Evolutionary conservation across 2,329 filamentous ascomycete species (phyloP).

Genomic region (Aspergillus sp.): DNA sequence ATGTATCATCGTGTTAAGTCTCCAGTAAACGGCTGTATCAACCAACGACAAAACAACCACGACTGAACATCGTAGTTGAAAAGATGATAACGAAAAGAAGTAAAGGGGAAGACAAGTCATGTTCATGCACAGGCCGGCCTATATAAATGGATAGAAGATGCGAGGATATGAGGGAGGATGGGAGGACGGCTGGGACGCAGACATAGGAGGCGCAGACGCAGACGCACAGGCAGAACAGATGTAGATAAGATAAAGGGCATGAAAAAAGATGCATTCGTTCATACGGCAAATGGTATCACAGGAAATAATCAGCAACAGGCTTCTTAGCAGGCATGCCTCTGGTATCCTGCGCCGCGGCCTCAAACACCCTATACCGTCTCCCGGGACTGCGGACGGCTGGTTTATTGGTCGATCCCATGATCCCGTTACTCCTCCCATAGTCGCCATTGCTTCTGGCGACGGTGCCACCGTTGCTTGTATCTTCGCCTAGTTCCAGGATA

Average conservation of each 20-base stretch:
- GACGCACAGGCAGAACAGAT: background rate
- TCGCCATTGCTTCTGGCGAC: constrained; percentile 63
- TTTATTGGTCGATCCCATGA: constrained; percentile 52
- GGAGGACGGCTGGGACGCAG: background rate
- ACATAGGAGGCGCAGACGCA: background rate
- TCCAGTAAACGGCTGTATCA: background rate
- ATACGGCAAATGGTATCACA: constrained; percentile 43
- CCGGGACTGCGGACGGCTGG: constrained; percentile 68
- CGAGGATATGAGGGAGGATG: background rate
- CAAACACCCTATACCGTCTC: constrained; percentile 89
- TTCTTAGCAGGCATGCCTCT: constrained; percentile 99
- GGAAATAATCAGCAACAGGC: constrained; percentile 94
- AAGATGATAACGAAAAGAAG: background rate
- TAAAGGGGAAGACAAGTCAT: background rate
- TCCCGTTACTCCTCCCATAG: constrained; percentile 45
- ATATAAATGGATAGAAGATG: background rate
- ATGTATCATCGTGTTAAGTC: background rate
- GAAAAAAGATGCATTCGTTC: background rate
- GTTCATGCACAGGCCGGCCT: constrained; percentile 3
- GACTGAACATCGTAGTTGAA: too few species aligned
- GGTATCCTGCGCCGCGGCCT: constrained; percentile 92
- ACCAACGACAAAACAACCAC: too few species aligned
- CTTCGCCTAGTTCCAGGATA: constrained; percentile 88
- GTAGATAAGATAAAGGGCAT: background rate
- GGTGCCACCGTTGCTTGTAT: constrained; percentile 72